Conservation (phyloP, 2,329 filamentous ascomycete genomes). For the Bipolaris gigantea region DNA sequence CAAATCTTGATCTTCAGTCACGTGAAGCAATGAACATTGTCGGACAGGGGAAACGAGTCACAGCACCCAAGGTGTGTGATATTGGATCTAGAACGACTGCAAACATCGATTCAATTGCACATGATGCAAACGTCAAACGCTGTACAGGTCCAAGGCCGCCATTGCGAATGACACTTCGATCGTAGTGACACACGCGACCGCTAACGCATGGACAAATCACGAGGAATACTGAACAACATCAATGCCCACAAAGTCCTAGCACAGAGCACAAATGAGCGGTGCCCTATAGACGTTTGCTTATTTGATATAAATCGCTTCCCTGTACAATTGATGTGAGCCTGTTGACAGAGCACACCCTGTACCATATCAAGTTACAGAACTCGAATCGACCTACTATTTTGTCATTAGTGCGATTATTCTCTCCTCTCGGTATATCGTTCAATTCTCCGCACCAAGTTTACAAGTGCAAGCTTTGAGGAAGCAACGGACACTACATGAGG, state of each 20-base stretch:
- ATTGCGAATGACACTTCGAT: conserved; percentile 9
- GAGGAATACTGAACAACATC: conserved; percentile 26
- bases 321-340: conserved; percentile 8
- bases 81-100: not conserved
- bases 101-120: not conserved
- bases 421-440: not conserved
- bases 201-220: conserved; percentile 37
- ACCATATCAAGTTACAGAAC: not conserved
- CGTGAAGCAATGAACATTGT: no score
- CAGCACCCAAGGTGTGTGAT: not conserved
- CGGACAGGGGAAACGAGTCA: not conserved
- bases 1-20: not conserved
- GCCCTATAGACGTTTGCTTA: conserved; percentile 8
- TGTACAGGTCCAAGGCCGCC: not conserved
- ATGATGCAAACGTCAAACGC: conserved; percentile 6
- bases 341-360: no score
- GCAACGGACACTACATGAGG: conserved; percentile 18
- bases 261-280: conserved; percentile 2
- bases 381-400: no score
- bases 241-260: conserved; percentile 1
- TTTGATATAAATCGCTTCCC: conserved; percentile 5
- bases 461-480: not conserved
- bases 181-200: conserved; percentile 4
- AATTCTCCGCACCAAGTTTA: not conserved
- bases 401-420: no score